Conservation (phyloP, 768 basidiomycete genomes). For the Amanita pallidorosea region DNA sequence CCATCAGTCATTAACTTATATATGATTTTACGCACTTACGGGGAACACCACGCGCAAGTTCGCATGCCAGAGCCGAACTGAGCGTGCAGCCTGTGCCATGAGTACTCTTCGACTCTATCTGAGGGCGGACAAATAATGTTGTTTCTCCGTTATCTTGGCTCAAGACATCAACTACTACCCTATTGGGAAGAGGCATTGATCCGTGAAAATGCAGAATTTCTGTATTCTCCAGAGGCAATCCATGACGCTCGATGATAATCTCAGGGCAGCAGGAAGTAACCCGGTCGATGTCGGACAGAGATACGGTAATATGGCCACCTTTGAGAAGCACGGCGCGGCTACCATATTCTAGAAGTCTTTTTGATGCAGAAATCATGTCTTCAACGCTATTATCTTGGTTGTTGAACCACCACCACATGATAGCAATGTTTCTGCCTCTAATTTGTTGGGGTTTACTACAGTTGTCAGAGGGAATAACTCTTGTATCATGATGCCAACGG, state of each 20-base stretch:
- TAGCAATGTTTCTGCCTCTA: slow-evolving; percentile 67
- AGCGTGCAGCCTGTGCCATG: slow-evolving; percentile 93
- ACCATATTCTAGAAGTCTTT: slow-evolving; percentile 35
- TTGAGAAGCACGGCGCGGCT: slow-evolving; percentile 63
- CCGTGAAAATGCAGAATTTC: slow-evolving; percentile 39
- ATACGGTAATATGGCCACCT: slow-evolving; percentile 64
- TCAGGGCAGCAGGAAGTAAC: slow-evolving; percentile 16
- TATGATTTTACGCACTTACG: slow-evolving; percentile 13
- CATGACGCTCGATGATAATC: slow-evolving; percentile 31
- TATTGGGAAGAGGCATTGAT: slow-evolving; percentile 8
- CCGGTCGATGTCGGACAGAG: slow-evolving; percentile 30
- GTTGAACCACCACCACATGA: slow-evolving; percentile 18
- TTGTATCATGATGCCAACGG: slow-evolving; percentile 44
- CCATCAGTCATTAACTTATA: neutral
- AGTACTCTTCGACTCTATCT: slow-evolving; percentile 59
- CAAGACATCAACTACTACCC: slow-evolving; percentile 57
- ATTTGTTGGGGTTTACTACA: slow-evolving; percentile 77
- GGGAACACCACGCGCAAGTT: slow-evolving; percentile 44
- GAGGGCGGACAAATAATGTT: slow-evolving; percentile 49
- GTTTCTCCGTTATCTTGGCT: slow-evolving; percentile 24
- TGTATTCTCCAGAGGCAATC: slow-evolving; percentile 43
- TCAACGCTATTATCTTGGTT: slow-evolving; percentile 31
- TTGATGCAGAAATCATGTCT: slow-evolving; percentile 53
- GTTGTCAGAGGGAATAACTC: slow-evolving; percentile 64
- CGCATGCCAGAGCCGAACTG: slow-evolving; percentile 69